Evolutionary conservation across 495 filamentous ascomycete genomes (phyloP), one percentile per base, ranked within the genome.

Genomic region (Neohortaea acidophila): DNA sequence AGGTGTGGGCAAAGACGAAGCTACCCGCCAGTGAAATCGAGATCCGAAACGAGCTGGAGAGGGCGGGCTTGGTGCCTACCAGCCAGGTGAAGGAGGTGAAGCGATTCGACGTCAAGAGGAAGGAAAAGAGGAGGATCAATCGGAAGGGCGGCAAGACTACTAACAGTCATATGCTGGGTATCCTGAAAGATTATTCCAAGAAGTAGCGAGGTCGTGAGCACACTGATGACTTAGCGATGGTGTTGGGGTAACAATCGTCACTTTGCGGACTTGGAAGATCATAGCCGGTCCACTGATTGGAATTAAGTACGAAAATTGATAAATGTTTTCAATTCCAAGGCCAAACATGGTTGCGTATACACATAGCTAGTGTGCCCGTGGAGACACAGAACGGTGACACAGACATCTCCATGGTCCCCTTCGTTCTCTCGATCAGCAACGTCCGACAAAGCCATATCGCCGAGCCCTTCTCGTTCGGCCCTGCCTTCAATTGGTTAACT

Each of bases 121-220:
- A 74, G 64, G 70, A 76, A 58, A 74, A 76, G 68, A 79, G 73
- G 70, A 64, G 65, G 40, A 62, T 63, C 34, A 62, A 73, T 30
- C 68, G 82, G 36, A 74, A 72, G 44, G 74, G 76, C 41, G 82
- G 79, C 19, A 91, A 84, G 68, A 78, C 78, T 27, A 94, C 85
- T 33, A 97, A 97, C 53, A 77, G 72, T 22, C 89, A 97, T 55
- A 93, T 97, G 89, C 68, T 67, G 51, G 75, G 79, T 45, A 71
- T 97, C 31, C 62, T 96, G 43, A 77, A 80, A 60, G 85, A 94
- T 52, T 91, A 84, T 45, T 78, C 75, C 21, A 69, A 79, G 57
- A 27, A 18, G 36, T 38, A 29, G 25, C 4, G 21, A 56, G 69
- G 43, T 27, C n/a, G 24, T 27, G 24, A 27, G 7, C 8, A 7